Evolutionary conservation across 2,329 filamentous ascomycete genomes (phyloP).

Genomic region (Talaromyces sp.): DNA sequence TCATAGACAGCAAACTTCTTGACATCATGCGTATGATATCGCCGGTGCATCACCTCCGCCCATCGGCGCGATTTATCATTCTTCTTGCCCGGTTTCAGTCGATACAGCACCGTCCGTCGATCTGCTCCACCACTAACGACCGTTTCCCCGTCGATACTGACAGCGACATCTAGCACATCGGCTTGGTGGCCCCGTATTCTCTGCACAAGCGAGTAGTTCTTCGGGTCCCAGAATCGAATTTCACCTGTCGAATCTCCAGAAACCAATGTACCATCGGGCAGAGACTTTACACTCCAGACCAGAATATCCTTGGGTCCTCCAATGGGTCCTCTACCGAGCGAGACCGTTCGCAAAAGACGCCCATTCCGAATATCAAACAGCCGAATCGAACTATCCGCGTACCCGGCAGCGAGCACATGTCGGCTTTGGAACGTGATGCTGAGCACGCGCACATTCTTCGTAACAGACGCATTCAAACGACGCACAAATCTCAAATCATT

Average conservation of each 20-base stretch:
- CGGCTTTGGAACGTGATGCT: slow-evolving; percentile 87
- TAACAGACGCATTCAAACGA: slow-evolving; percentile 66
- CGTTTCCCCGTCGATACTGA: slow-evolving; percentile 72
- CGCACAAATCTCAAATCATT: slow-evolving; percentile 76
- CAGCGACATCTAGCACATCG: slow-evolving; percentile 84
- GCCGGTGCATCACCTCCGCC: slow-evolving; percentile 79
- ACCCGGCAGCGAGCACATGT: slow-evolving; percentile 80
- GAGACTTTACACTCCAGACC: slow-evolving; percentile 88
- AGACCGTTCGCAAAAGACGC: slow-evolving; percentile 74
- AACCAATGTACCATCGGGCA: slow-evolving; percentile 84
- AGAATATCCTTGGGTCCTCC: slow-evolving; percentile 81
- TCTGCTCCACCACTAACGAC: slow-evolving; percentile 93
- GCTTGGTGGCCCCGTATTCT: slow-evolving; percentile 82
- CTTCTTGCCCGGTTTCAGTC: slow-evolving; percentile 51
- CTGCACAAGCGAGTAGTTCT: slow-evolving; percentile 84
- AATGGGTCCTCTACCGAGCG: slow-evolving; percentile 71
- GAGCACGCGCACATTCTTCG: slow-evolving; percentile 83
- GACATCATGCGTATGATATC: slow-evolving; percentile 91
- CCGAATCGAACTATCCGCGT: slow-evolving; percentile 93
- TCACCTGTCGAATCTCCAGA: slow-evolving; percentile 95
- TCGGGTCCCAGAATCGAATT: slow-evolving; percentile 88
- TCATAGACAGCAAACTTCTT: slow-evolving; percentile 93
- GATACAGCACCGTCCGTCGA: slow-evolving; percentile 78
- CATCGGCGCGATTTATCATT: slow-evolving; percentile 63
- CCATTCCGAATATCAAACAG: slow-evolving; percentile 82